Evolutionary conservation across 805 yeast species (phyloP), one percentile per base, ranked within the genome.

Genomic region (Blastobotrys parvus): DNA sequence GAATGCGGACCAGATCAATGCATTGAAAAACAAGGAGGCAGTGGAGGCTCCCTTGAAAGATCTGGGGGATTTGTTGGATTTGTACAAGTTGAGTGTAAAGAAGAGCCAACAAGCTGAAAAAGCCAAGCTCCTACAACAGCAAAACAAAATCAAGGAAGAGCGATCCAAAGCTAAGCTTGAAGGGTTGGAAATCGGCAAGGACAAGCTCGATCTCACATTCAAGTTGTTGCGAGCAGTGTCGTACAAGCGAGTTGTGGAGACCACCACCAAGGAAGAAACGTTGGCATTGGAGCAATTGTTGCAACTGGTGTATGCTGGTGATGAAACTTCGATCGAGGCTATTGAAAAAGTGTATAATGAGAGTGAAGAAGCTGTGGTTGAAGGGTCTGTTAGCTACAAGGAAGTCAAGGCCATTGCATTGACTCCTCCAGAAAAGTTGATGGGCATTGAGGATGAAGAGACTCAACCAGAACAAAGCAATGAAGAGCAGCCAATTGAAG

Each of bases 11-110:
- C 68, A 63, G 47, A 29, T 56, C 31, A 54, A 56, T 4, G 67
- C 68, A 6, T 45, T 64, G 36, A 49, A 49, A 27, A 46, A 48
- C 25, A 56, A 56, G 44, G 65, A 60, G 23, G 46, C 55, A 13
- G 68, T 63, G 18, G 56, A 56, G 32, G 58, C 55, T 3, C 67
- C 68, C 10, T 52, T 63, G 38, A 59, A 56, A 45, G 68, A 64
- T 38, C 51, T 63, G 35, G 51, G 44, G 21, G 67, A 63, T 11
- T 44, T 58, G 13, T 42, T 44, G 30, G 47, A 46, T 13, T 51
- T 49, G 21, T 41, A 23, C 4, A 49, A 47, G 16, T 40, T 41
- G 29, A 43, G 45, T 23, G 49, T 39, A 18, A 23, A 40, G 17
- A 41, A 37, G 21, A 41, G 43, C 16, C 22, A 19, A 8, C 38